Evolutionary conservation across 2,329 filamentous ascomycete genomes (phyloP), one percentile per base, ranked within the genome.

Genomic region (Pseudogymnoascus sp.): DNA sequence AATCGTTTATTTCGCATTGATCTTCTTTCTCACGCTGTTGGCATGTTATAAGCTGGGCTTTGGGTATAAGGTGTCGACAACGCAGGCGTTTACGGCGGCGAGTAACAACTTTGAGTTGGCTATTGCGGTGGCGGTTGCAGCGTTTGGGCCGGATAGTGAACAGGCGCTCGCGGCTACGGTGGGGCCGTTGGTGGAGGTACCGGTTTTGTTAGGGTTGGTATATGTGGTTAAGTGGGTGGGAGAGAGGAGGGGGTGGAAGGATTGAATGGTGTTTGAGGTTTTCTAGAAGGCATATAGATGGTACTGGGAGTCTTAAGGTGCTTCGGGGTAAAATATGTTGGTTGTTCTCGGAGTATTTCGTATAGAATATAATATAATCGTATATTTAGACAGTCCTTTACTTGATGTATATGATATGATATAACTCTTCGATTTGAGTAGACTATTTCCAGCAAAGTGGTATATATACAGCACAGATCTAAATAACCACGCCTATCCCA

Each of bases 31-130:
- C 1, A 95, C 90, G 0, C 77, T 95, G 1, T 78, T 77, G 46
- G 76, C 87, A 1, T 82, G 85, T 2, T 79, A 81, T 59, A 81
- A 79, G n/a, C 75, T 88, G n/a, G 88, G 90, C 0, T 92, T 92
- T 64, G 85, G 84, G 0, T 96, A 96, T 72, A 81, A 81, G 37
- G 73, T 92, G 0, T 82, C 83, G 1, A 81, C 83, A 10, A 93
- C 91, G 1, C 91, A 96, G 75, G 92, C 89, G 71, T 95, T 96
- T 70, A 96, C 90, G 0, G 93, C 91, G 0, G 89, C 90, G 0
- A 96, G 91, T 73, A 96, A 96, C 72, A 96, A 96, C 72, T 96
- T 96, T 70, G 92, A 96, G 77, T 78, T 96, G 23, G 91, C 92
- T 0, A 96, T 96, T 75, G 91, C 91, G 0, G 91, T 96, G 0